These are phyloP conservation scores for Pseudozyma flocculosa DNA, from an alignment of 1,284 basidiomycete genomes.

Conservation along the genomic window DNA sequence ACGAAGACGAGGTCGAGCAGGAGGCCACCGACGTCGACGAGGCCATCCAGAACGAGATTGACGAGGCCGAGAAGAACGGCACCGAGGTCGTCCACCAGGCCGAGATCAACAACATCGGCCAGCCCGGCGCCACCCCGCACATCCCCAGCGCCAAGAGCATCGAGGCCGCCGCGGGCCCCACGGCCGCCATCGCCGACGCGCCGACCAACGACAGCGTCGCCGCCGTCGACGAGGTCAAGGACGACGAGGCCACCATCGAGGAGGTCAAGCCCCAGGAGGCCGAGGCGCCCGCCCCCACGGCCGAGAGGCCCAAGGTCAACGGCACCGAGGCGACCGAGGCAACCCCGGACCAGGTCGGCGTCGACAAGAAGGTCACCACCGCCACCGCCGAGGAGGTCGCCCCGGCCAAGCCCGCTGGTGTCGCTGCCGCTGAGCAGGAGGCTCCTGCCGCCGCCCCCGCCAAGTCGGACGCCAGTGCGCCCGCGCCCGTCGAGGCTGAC, in stretches of 20 bases:
- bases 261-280: constrained; percentile 2
- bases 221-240: constrained; percentile 1
- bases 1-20: constrained; percentile 73
- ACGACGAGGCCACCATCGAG: constrained; percentile 11
- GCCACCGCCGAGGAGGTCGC: constrained; percentile 37
- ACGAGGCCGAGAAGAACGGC: constrained; percentile 29
- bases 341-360: constrained; percentile 42
- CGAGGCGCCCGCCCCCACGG: constrained; percentile 11
- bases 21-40: constrained; percentile 36
- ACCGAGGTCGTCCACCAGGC: constrained; percentile 28
- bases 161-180: constrained; percentile 22
- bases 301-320: neutral
- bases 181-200: constrained; percentile 13
- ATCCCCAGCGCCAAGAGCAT: constrained; percentile 24
- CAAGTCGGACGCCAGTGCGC: constrained; percentile 51
- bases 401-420: constrained; percentile 20
- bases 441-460: constrained; percentile 57
- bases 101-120: constrained; percentile 41
- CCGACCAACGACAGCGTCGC: constrained; percentile 3
- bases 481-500: constrained; percentile 10
- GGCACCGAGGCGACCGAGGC: constrained; percentile 13
- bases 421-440: constrained; percentile 22
- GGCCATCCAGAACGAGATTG: constrained; percentile 32
- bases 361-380: constrained; percentile 37
- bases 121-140: constrained; percentile 36